Evolutionary conservation across 768 basidiomycete genomes (phyloP), one percentile per base, ranked within the genome.

Genomic region (Agaricus blazei): DNA sequence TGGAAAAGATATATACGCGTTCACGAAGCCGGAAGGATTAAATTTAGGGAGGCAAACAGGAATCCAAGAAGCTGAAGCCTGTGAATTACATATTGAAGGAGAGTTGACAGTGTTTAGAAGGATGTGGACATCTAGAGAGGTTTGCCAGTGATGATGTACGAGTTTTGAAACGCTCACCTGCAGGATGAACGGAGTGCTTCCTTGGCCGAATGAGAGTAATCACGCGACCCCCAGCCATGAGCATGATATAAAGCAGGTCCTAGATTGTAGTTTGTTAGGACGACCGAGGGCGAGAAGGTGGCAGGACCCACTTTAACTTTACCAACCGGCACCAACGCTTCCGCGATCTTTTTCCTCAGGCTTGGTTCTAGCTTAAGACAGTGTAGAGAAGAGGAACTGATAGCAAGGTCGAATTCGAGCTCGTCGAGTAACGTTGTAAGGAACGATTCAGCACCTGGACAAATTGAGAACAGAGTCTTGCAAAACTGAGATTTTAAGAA

Each of bases 31-130:
- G 4, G 84, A 72, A 0, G 91, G 76, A 64, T 98, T 93, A 75
- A 91, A 98, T 68, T 93, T 94, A 0, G 97, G 96, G 3, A 99
- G 80, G 67, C 97, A 98, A 46, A 99, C 81, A 2, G 97, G 97
- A 7, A 98, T 81, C 93, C 94, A 99, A 5, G 88, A 88, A 12
- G 94, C 89, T 6, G 93, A 76, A 5, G 86, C 87, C 8, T 86
- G 84, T 2, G 86, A 88, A 65, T 85, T 88, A 57, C 77, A 74
- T 60, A 89, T 83, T 1, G 92, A 88, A 0, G 92, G 89, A 0
- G 90, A 81, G 54, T 89, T 82, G 7, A 98, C 81, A 2, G 94
- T 96, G 65, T 96, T 98, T 52, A 98, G 77, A 29, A 98, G 79
- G 48, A 97, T 85, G 65, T 97, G 94, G 19, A 99, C 83, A 65